phyloP scores from a whole-genome alignment of 495 filamentous ascomycete species.

The Aspergillus taichungensis region DNA sequence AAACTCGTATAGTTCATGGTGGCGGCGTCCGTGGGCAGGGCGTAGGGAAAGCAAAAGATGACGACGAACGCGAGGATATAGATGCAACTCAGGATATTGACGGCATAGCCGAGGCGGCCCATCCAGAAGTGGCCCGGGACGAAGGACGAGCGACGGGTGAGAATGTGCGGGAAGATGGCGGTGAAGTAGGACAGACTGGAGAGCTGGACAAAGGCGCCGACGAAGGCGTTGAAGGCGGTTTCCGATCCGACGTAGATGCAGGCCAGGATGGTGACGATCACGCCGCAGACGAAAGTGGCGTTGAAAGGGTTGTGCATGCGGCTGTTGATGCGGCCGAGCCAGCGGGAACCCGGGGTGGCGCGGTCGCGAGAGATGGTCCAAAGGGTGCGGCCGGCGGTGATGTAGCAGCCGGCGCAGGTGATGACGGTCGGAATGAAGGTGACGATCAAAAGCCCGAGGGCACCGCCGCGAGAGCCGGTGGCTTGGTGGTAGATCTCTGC shows the following conservation, averaged over 20 bases:
- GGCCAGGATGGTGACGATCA: constrained; percentile 56
- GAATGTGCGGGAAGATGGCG: constrained; percentile 64
- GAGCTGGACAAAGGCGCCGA: constrained; percentile 65
- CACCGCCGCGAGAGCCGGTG: constrained; percentile 55
- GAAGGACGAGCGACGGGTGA: constrained; percentile 56
- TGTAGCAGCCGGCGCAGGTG: constrained; percentile 57
- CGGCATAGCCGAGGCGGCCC: constrained; percentile 46
- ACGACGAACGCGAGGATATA: constrained; percentile 66
- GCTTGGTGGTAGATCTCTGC: constrained; percentile 73
- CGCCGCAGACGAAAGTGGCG: constrained; percentile 53
- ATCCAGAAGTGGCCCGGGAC: constrained; percentile 62
- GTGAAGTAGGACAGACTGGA: constrained; percentile 64
- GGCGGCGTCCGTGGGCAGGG: constrained; percentile 41
- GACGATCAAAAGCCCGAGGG: constrained; percentile 51
- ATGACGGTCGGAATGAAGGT: constrained; percentile 55
- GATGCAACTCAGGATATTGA: constrained; percentile 51
- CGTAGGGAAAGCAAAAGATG: constrained; percentile 71
- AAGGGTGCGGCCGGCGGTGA: constrained; percentile 67
- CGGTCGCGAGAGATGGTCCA: constrained; percentile 76
- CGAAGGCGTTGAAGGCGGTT: constrained; percentile 66
- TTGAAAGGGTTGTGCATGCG: constrained; percentile 56
- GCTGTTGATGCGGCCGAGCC: constrained; percentile 30
- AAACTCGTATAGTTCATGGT: constrained; percentile 67
- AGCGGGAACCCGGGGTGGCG: constrained; percentile 35
- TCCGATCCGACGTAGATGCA: constrained; percentile 66